Evolutionary conservation across 257 asterid species (phyloP).

Genomic region (Rhazya stricta): DNA sequence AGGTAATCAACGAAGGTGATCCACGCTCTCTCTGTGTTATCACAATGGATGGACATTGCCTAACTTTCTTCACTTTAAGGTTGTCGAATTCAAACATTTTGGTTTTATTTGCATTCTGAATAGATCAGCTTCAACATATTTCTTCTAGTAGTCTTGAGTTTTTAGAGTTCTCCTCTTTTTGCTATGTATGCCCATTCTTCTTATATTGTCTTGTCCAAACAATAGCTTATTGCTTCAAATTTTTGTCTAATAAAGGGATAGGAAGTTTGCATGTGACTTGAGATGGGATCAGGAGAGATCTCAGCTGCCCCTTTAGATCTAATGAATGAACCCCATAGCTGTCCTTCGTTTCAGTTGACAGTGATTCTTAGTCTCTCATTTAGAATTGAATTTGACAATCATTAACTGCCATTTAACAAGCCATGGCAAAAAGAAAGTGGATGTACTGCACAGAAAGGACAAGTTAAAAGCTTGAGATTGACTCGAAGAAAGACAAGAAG

Average conservation of each 20-base stretch:
- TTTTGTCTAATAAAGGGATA: neutral
- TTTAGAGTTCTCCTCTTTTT: neutral
- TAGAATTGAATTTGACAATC: no score
- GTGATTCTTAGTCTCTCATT: neutral
- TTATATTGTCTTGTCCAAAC: neutral
- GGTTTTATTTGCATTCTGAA: neutral
- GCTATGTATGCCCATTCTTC: neutral
- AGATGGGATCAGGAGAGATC: neutral
- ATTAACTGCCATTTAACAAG: neutral
- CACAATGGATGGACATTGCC: neutral
- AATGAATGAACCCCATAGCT: no score
- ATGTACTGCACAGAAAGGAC: no score
- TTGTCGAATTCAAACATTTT: no score
- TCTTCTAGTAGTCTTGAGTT: neutral
- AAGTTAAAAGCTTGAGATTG: neutral
- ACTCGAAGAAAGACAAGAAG: neutral
- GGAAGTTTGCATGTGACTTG: neutral
- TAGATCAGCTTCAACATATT: neutral
- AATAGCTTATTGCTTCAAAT: neutral
- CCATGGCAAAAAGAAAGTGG: no score
- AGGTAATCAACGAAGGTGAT: neutral
- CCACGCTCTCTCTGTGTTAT: neutral
- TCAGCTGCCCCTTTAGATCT: neutral
- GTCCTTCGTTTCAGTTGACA: no score
- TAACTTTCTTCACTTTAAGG: neutral